Evolutionary conservation across 1,284 basidiomycete genomes (phyloP), one percentile per base, ranked within the genome.

Genomic region (Neotropicomus parvogracilis): DNA sequence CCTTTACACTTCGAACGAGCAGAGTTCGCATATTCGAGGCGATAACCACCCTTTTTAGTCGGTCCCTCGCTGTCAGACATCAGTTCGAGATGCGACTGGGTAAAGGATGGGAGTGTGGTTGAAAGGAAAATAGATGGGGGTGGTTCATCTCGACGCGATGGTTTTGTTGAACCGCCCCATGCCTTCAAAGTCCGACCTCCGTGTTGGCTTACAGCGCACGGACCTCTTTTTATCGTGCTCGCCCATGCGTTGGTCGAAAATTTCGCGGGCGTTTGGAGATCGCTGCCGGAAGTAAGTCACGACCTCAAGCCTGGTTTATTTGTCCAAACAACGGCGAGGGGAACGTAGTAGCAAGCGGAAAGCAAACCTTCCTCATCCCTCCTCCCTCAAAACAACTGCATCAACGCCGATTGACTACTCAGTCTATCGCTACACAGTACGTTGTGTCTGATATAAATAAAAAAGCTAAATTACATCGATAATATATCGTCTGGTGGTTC

Each of bases 1-100:
- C 91, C 91, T 74, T 90, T 92, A 73, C 91, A 95, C 65, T 83
- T 85, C 19, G 92, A 75, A 47, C 91, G 78, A 51, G 70, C 72
- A 49, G 78, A 80, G 33, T 69, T 52, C 41, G 88, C 79, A 65
- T 88, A 88, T 68, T 92, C 90, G 43, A 92, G 70, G 58, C 88
- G 80, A 70, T 91, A 91, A 54, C 82, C 85, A 41, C 75, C 65
- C 53, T 76, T 75, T 65, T 77, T 71, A 56, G 66, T 40, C 54
- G 54, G 24, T 65, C 67, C 49, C 68, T 80, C 78, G 52, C 70
- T 76, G 63, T 82, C 81, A 56, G 81, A 78, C 81, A 83, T 83
- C 63, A 32, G 26, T 58, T 12, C 54, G 46, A 54, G 49, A 46
- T 53, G 46, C 52, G 45, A 58, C 59, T 54, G 44, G 41, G 46